A percentile compares a stretch with the other conserved stretches of the same genome.
These are phyloP conservation scores for Candida nanaspora DNA, from an alignment of 805 yeast species.

Conservation along the genomic window DNA sequence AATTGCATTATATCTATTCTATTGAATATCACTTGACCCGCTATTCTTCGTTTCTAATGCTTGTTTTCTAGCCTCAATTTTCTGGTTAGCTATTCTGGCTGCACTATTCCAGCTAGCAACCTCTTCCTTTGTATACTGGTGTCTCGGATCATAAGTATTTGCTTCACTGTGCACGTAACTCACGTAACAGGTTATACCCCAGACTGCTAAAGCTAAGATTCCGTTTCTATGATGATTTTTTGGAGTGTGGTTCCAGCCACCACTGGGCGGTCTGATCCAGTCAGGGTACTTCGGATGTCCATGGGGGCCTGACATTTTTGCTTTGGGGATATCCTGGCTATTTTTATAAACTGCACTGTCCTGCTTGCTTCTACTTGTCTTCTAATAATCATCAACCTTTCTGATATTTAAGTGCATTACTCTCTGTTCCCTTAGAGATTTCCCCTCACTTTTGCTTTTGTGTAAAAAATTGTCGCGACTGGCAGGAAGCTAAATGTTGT, in stretches of 20 bases:
- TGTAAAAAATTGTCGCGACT: too few relatives aligned
- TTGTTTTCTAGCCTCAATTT: not conserved
- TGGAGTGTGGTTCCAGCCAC: constrained; percentile 53
- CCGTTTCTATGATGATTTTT: constrained; percentile 42
- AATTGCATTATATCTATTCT: too few relatives aligned
- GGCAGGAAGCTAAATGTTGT: too few relatives aligned
- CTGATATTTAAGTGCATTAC: too few relatives aligned
- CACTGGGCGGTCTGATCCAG: constrained; percentile 37
- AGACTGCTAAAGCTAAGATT: constrained; percentile 30
- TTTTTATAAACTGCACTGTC: too few relatives aligned
- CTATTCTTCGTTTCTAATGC: not conserved
- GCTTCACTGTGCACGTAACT: constrained; percentile 31
- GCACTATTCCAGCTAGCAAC: constrained; percentile 41
- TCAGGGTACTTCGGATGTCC: constrained; percentile 17
- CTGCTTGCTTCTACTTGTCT: too few relatives aligned
- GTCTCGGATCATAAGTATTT: constrained; percentile 27
- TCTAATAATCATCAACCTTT: too few relatives aligned
- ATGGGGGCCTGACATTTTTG: constrained; percentile 5
- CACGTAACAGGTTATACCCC: constrained; percentile 25
- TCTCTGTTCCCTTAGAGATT: too few relatives aligned
- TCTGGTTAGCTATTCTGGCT: constrained; percentile 21
- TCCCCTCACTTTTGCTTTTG: not conserved
- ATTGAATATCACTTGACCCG: too few relatives aligned
- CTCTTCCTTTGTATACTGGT: constrained; percentile 30
- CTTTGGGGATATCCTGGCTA: too few relatives aligned